A percentile compares a stretch with the other conserved stretches of the same genome.
Conservation (phyloP, 495 filamentous ascomycete species). For the Cetradonia linearis region DNA sequence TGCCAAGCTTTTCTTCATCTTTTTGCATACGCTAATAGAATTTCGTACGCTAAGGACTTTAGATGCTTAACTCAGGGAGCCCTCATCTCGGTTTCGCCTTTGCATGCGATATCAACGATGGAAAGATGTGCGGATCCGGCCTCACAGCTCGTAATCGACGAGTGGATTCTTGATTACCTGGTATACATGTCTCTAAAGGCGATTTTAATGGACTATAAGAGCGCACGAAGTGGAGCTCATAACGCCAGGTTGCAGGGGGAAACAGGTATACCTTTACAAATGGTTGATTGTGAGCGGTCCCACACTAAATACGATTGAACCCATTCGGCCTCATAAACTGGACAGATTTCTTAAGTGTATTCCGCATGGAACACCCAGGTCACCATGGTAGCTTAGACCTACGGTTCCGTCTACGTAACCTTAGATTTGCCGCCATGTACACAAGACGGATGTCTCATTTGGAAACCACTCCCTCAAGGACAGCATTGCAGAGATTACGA, state of each 20-base stretch:
- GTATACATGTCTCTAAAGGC: conserved; percentile 34
- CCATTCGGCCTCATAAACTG: neutral
- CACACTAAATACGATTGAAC: neutral
- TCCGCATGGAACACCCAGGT: conserved; percentile 27
- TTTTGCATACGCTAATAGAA: no score
- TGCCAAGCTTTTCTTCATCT: no score
- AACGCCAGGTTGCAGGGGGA: neutral
- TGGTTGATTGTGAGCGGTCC: conserved; percentile 22
- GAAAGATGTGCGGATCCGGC: conserved; percentile 19
- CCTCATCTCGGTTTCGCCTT: neutral
- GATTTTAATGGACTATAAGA: conserved; percentile 23
- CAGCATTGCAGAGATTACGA: conserved; percentile 2
- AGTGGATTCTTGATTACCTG: conserved; percentile 47
- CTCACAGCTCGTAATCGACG: conserved; percentile 34
- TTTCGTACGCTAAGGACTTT: neutral
- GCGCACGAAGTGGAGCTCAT: neutral
- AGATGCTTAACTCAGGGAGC: neutral
- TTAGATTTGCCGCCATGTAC: conserved; percentile 31
- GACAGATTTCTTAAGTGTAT: conserved; percentile 29
- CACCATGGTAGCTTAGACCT: conserved; percentile 19
- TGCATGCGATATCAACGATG: conserved; percentile 7
- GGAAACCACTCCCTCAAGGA: neutral
- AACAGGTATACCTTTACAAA: conserved; percentile 18
- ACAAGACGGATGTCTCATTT: conserved; percentile 21
- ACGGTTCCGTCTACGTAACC: conserved; percentile 28